A percentile compares a stretch with the other conserved stretches of the same genome.
Conservation (phyloP, 345 rosid genomes). For the Rhodamnia argentea region DNA sequence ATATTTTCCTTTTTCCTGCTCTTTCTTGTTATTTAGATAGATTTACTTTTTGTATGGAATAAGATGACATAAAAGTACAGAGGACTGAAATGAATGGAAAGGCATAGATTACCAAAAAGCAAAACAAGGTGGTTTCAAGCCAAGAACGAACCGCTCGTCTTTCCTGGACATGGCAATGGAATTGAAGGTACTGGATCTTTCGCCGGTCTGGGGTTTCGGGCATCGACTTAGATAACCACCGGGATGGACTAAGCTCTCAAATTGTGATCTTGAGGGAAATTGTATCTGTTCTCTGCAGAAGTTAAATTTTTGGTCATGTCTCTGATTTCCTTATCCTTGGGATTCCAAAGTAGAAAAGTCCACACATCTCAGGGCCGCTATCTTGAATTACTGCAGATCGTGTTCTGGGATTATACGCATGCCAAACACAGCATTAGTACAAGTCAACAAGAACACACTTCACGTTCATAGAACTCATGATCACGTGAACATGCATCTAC, state of each 20-base stretch:
- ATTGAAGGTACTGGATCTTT: background rate
- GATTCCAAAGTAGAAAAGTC: background rate
- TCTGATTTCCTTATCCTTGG: background rate
- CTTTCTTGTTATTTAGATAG: background rate
- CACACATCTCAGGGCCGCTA: background rate
- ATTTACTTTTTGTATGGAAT: background rate
- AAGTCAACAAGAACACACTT: background rate
- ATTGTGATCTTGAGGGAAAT: background rate
- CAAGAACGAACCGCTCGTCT: conserved; percentile 33
- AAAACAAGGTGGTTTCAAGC: conserved; percentile 9
- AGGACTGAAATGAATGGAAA: background rate
- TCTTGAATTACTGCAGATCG: background rate
- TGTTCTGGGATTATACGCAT: background rate
- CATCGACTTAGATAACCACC: conserved; percentile 19
- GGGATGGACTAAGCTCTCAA: background rate
- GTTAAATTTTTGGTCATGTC: background rate
- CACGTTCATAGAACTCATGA: background rate
- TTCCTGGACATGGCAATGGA: background rate
- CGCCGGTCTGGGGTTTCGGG: conserved; percentile 23
- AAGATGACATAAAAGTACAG: background rate
- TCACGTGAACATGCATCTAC: background rate
- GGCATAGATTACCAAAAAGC: background rate
- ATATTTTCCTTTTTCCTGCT: background rate
- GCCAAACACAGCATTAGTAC: background rate
- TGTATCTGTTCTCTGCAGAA: background rate